Base-by-base conservation (phyloP, 106 monocot species). In the Amphibolis antarctica region DNA sequence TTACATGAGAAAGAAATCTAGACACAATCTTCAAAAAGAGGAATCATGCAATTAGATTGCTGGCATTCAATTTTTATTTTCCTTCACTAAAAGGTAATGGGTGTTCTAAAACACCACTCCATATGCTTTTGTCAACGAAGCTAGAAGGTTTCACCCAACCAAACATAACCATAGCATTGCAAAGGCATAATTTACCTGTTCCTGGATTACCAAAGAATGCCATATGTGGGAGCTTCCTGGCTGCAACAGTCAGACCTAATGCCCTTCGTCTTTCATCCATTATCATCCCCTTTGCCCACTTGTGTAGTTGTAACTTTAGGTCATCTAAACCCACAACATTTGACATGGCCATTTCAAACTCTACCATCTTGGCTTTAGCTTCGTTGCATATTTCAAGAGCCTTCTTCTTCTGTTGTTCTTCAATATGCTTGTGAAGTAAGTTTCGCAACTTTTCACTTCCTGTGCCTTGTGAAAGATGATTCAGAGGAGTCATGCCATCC, bases 151-250 rank as follows among this genome's bases (percentile, higher is more conserved):
- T 36, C 36, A 36, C 36, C 36, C 36, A 36, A 36, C 2, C 36
- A 36, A 36, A 36, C 36, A 36, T 36, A 36, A 36, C 36, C 36
- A 36, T 36, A 36, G 7, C 7, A 36, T 36, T 54, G 28, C 10
- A 44, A 44, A 44, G 5, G 24, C 24, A 19, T n/a, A 14, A 28
- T 28, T 57, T 82, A 90, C 89, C 90, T 69, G 96, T 90, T 58
- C 94, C 89, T 49, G 94, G 96, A 54, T 82, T 96, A 29, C 96
- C 94, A 66, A 94, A 80, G 66, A 96, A 96, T 51, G 96, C 96
- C 96, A 96, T 96, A 51, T 96, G 96, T 10, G 89, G 90, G 43
- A 80, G 70, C 51, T 67, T 89, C 66, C 86, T 86, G 30, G 66
- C 55, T 28, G 83, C 77, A 46, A 96, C 78, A 20, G 52, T 81